These are phyloP conservation scores for Phytophthora citrophthora DNA, from an alignment of 352 stramenopile species.

Conservation along the genomic window DNA sequence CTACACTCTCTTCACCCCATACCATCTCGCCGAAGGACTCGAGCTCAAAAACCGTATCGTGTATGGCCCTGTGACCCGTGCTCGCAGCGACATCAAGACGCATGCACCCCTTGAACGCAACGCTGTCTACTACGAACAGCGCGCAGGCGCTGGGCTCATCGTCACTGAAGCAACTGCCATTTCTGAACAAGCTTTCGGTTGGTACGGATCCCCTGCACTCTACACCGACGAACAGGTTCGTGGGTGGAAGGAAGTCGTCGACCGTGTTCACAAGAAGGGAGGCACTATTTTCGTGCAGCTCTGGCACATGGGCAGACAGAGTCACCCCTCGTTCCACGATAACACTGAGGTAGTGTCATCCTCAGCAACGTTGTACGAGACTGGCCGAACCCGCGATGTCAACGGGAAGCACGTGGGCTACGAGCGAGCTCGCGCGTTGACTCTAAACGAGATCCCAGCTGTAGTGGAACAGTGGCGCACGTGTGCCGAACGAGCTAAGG, in stretches of 20 bases:
- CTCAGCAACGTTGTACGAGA: constrained; percentile 26
- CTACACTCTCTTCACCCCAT: constrained; percentile 42
- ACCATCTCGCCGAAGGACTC: constrained; percentile 26
- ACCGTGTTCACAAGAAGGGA: constrained; percentile 75
- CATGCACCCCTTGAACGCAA: constrained; percentile 30
- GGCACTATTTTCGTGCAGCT: constrained; percentile 84
- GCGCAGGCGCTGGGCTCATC: constrained; percentile 46
- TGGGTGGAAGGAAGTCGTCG: constrained; percentile 53
- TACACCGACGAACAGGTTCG: constrained; percentile 44
- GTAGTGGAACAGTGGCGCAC: constrained; percentile 77
- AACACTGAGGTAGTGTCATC: constrained; percentile 58
- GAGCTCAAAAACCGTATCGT: constrained; percentile 53
- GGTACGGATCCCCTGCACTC: constrained; percentile 46
- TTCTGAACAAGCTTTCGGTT: constrained; percentile 34
- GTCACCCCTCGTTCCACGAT: constrained; percentile 60
- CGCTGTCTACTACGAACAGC: constrained; percentile 50
- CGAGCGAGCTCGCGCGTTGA: constrained; percentile 22
- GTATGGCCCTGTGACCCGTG: constrained; percentile 42
- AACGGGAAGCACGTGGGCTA: constrained; percentile 24
- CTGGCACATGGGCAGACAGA: constrained; percentile 78
- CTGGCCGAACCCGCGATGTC: constrained; percentile 31
- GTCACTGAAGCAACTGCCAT: constrained; percentile 51
- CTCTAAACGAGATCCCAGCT: constrained; percentile 32
- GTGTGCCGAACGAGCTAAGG: constrained; percentile 56
- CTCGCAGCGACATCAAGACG: constrained; percentile 22